phyloP scores from a whole-genome alignment of 163 green algal species.

The Trebouxia gelatinosa region DNA sequence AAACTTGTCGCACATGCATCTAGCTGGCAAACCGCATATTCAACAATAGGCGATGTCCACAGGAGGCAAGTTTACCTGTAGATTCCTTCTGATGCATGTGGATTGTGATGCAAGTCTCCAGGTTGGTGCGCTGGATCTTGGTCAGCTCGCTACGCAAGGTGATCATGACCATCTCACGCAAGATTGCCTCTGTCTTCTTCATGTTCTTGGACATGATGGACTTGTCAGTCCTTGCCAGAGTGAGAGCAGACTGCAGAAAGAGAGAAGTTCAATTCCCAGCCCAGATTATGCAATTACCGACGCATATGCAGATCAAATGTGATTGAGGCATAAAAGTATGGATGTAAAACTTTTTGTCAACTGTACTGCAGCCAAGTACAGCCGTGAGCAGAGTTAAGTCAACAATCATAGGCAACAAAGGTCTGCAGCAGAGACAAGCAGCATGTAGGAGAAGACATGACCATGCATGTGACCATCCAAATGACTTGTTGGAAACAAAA shows the following conservation, averaged over 20 bases:
- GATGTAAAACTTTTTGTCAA: too few species aligned
- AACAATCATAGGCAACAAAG: neutral
- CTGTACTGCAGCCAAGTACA: too few species aligned
- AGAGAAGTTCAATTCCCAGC: neutral
- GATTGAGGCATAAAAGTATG: too few species aligned
- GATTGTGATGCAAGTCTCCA: conserved; percentile 96
- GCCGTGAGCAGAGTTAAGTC: too few species aligned
- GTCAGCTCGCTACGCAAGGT: conserved; percentile 79
- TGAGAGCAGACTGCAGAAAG: conserved; percentile 58
- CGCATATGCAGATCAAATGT: too few species aligned
- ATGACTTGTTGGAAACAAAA: too few species aligned
- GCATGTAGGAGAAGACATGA: too few species aligned
- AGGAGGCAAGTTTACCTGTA: conserved; percentile 6
- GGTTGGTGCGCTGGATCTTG: conserved; percentile 81
- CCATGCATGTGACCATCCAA: too few species aligned
- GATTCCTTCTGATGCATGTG: conserved; percentile 93
- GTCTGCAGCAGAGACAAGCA: too few species aligned
- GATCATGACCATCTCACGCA: conserved; percentile 85
- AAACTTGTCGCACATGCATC: neutral
- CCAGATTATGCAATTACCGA: neutral
- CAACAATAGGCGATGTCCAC: neutral
- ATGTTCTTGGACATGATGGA: conserved; percentile 79
- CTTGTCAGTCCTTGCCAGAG: conserved; percentile 81
- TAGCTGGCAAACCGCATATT: neutral
- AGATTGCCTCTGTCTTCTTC: conserved; percentile 78